Percentiles rank a stretch among this genome's conserved stretches.
These are phyloP conservation scores for Syncephalastrum racemosum DNA, from an alignment of 371 early-diverging fungal species.

Conservation along the genomic window DNA sequence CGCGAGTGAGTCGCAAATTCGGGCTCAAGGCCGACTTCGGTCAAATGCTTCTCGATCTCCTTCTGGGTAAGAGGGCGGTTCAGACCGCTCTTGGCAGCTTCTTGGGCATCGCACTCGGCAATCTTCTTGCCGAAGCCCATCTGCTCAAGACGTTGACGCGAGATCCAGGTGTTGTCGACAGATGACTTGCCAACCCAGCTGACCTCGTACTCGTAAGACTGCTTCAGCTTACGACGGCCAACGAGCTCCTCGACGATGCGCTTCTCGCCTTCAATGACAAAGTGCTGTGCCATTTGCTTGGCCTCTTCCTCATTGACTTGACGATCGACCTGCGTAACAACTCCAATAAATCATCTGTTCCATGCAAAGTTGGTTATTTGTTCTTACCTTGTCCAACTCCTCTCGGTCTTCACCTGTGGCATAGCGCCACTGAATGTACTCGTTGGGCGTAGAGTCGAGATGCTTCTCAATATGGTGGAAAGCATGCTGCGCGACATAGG, in stretches of 20 bases:
- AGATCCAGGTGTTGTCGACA: conserved; percentile 71
- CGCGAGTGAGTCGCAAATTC: conserved; percentile 81
- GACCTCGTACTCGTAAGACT: conserved; percentile 69
- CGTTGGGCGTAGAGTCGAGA: conserved; percentile 77
- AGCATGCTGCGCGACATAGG: conserved; percentile 89
- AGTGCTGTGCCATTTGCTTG: conserved; percentile 60
- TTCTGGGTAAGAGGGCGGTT: conserved; percentile 64
- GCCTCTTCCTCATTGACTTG: conserved; percentile 64
- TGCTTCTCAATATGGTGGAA: conserved; percentile 87
- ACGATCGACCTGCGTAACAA: conserved; percentile 36
- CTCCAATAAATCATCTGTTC: no score
- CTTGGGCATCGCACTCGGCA: conserved; percentile 64
- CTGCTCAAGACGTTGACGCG: conserved; percentile 67
- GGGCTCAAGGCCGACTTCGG: conserved; percentile 68
- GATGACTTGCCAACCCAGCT: conserved; percentile 60
- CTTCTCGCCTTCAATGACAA: conserved; percentile 68
- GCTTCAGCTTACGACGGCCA: conserved; percentile 71
- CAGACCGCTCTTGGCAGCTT: conserved; percentile 67
- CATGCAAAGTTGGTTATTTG: no score
- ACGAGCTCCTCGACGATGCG: conserved; percentile 58
- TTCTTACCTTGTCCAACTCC: conserved; percentile 55
- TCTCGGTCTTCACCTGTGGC: conserved; percentile 80
- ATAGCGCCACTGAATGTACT: conserved; percentile 88
- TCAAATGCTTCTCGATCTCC: conserved; percentile 72
- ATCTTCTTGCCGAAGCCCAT: conserved; percentile 71